A percentile compares a stretch with the other conserved stretches of the same genome.
These are phyloP conservation scores for Aspergillus brasiliensis DNA, from an alignment of 2,329 filamentous ascomycete species.

Conservation along the genomic window DNA sequence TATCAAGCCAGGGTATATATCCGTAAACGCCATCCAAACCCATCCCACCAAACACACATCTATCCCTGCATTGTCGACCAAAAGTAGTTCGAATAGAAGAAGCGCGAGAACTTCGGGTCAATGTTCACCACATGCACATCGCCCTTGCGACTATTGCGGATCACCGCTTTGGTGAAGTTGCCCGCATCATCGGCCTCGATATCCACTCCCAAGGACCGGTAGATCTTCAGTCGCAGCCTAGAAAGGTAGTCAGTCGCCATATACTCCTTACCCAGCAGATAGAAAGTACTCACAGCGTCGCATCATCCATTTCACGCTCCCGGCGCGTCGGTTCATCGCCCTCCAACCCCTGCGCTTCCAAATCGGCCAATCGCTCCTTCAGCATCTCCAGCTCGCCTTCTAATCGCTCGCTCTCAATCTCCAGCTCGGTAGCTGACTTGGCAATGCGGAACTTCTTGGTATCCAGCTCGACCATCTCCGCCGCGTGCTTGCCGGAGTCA, in stretches of 20 bases:
- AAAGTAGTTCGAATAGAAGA: conserved; percentile 94
- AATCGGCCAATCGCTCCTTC: conserved; percentile 72
- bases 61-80: conserved; percentile 77
- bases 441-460: conserved; percentile 92
- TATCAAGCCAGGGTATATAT: neutral
- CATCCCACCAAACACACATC: conserved; percentile 3
- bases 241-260: neutral
- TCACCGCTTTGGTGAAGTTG: conserved; percentile 81
- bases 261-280: neutral
- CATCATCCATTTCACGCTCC: conserved; percentile 54
- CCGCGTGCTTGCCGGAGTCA: conserved; percentile 77
- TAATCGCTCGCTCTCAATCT: conserved; percentile 93
- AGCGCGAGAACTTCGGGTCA: conserved; percentile 85
- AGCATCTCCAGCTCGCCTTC: conserved; percentile 76
- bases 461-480: conserved; percentile 81
- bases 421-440: conserved; percentile 85
- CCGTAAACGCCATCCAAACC: conserved; percentile 23
- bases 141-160: conserved; percentile 81
- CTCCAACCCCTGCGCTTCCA: conserved; percentile 86
- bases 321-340: conserved; percentile 59
- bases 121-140: conserved; percentile 95
- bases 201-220: conserved; percentile 86
- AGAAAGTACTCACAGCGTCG: conserved; percentile 44
- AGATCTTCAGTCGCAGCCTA: conserved; percentile 82
- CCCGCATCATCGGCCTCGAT: conserved; percentile 78